Percentiles rank a stretch among this genome's conserved stretches.
Conservation (phyloP, 1,284 basidiomycete species). For the Sanghuangporus sanghuang region DNA sequence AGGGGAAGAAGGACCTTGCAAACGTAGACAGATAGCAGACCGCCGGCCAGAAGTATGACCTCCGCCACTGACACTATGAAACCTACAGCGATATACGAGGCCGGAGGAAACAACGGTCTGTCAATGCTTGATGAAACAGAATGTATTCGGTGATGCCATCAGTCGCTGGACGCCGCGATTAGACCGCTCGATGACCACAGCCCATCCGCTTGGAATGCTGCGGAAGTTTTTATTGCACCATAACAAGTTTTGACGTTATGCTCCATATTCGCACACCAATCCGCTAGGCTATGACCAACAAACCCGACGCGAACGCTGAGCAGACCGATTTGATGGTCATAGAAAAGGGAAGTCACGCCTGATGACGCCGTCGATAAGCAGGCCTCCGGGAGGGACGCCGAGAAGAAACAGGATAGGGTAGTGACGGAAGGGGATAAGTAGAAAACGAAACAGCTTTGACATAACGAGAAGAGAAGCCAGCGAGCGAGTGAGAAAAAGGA, state of each 20-base stretch:
- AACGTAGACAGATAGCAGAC: neutral
- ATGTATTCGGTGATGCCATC: neutral
- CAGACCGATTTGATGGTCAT: slow-evolving; percentile 14
- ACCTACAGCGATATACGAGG: neutral
- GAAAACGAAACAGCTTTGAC: neutral
- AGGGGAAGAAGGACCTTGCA: neutral
- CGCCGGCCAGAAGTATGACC: neutral
- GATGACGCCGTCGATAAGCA: neutral
- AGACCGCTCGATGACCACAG: neutral
- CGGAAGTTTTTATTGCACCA: neutral
- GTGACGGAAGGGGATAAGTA: too few species aligned
- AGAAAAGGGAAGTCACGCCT: slow-evolving; percentile 4
- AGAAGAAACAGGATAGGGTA: neutral
- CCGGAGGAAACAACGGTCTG: neutral
- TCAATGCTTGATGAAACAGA: neutral
- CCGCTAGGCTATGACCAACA: slow-evolving; percentile 9
- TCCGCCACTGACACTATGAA: neutral
- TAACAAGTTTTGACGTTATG: neutral
- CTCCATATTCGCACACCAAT: neutral
- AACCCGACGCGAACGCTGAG: slow-evolving; percentile 7
- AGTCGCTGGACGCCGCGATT: neutral
- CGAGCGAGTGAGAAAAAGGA: neutral
- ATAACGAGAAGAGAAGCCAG: neutral
- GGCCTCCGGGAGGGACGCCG: neutral
- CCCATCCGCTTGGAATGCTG: neutral